Percentiles rank a stretch among this genome's conserved stretches.
Evolutionary conservation across 108 stramenopile species (phyloP).

Genomic region (Fragilariopsis cylindrus): DNA sequence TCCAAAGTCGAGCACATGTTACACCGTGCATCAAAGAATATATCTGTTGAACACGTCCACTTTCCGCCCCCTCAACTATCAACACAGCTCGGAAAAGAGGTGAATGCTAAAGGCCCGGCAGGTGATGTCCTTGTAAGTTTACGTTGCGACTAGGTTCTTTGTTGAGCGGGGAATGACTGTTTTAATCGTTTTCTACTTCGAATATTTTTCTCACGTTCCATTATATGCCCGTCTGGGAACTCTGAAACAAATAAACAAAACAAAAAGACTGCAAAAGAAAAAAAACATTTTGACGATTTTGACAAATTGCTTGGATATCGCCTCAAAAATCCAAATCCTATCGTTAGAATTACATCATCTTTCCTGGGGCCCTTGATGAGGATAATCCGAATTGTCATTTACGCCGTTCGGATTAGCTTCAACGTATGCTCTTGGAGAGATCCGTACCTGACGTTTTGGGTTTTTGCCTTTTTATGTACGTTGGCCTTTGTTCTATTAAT

Average conservation of each 20-base stretch:
- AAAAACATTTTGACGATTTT: slow-evolving; percentile 49
- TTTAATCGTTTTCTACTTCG: too few species aligned
- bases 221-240: not conserved
- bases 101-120: slow-evolving; percentile 38
- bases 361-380: slow-evolving; percentile 64
- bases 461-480: slow-evolving; percentile 45
- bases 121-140: slow-evolving; percentile 26
- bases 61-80: slow-evolving; percentile 40
- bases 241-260: not conserved
- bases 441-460: slow-evolving; percentile 71
- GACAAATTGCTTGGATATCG: slow-evolving; percentile 55
- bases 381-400: slow-evolving; percentile 47
- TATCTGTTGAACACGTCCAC: slow-evolving; percentile 52
- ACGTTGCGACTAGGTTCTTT: too few species aligned
- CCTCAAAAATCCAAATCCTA: slow-evolving; percentile 45
- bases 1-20: slow-evolving; percentile 41
- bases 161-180: too few species aligned
- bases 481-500: slow-evolving; percentile 51
- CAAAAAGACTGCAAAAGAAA: slow-evolving; percentile 22
- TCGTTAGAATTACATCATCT: slow-evolving; percentile 42
- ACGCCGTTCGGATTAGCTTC: slow-evolving; percentile 50
- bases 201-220: too few species aligned
- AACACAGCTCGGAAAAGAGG: slow-evolving; percentile 24
- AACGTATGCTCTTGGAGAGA: slow-evolving; percentile 76
- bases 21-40: slow-evolving; percentile 41